phyloP scores from a whole-genome alignment of 306 rosid species.

The Senna siamea region DNA sequence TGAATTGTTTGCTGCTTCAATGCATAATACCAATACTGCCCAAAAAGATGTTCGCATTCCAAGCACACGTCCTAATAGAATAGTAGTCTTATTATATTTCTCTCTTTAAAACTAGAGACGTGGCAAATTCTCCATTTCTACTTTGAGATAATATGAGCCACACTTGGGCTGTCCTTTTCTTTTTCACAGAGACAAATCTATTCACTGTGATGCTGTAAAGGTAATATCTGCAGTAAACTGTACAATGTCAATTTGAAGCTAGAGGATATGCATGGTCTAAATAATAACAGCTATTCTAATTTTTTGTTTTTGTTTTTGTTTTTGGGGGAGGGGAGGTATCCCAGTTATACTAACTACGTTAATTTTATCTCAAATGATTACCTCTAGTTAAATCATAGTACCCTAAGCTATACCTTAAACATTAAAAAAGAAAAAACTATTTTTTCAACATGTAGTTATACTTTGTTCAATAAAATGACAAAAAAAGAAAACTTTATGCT shows the following conservation, averaged over 20 bases:
- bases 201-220: constrained; percentile 10
- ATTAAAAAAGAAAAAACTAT: not conserved
- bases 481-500: no score
- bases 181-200: constrained; percentile 11
- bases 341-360: no score
- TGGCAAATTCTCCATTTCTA: constrained; percentile 63
- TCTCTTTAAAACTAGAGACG: constrained; percentile 44
- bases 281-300: no score
- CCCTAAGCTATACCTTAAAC: no score
- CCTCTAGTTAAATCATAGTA: no score
- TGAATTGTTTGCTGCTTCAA: constrained; percentile 7
- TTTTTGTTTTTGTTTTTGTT: no score
- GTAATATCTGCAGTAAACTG: not conserved
- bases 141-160: constrained; percentile 52
- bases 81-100: not conserved
- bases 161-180: constrained; percentile 37
- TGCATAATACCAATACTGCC: constrained; percentile 2
- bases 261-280: not conserved
- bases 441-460: no score
- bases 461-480: no score
- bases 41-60: not conserved
- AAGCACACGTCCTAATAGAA: not conserved
- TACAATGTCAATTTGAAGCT: constrained; percentile 12
- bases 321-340: no score
- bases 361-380: no score